These are phyloP conservation scores for Aphanomyces cochlioides DNA, from an alignment of 352 stramenopile genomes.

Conservation along the genomic window DNA sequence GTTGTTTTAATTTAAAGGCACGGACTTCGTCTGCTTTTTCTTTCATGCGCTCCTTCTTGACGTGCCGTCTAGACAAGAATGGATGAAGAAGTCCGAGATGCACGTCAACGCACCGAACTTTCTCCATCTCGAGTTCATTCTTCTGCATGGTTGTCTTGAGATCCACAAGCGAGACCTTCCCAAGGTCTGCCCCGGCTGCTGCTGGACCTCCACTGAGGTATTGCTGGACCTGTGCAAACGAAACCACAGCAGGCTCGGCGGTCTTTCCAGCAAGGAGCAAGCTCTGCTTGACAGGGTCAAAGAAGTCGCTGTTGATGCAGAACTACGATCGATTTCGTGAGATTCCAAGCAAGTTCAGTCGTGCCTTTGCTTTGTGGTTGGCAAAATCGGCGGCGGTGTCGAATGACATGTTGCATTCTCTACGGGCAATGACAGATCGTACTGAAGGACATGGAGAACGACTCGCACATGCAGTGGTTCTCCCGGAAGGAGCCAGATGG, in stretches of 20 bases:
- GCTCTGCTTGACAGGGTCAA: constrained; percentile 25
- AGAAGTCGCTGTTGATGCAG: constrained; percentile 29
- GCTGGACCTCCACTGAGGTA: constrained; percentile 6
- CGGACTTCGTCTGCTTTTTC: constrained; percentile 29
- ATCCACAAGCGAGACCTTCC: constrained; percentile 10
- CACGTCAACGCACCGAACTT: background rate
- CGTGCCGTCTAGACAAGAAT: constrained; percentile 2
- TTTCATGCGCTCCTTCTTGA: constrained; percentile 13
- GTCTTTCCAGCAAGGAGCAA: background rate
- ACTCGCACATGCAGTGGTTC: constrained; percentile 27
- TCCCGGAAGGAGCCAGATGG: background rate
- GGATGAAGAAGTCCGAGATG: too few relatives aligned
- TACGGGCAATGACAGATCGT: background rate
- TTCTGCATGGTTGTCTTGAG: constrained; percentile 18
- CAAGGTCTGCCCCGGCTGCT: background rate
- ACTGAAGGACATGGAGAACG: background rate
- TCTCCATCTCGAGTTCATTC: constrained; percentile 26
- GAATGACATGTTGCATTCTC: constrained; percentile 23
- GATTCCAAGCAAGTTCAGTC: too few relatives aligned
- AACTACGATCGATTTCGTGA: background rate
- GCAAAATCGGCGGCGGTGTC: constrained; percentile 20
- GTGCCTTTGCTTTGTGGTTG: constrained; percentile 26
- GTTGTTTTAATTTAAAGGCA: constrained; percentile 21
- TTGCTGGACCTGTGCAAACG: constrained; percentile 13
- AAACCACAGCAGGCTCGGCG: background rate